Conservation (phyloP, 2,329 filamentous ascomycete genomes). For the Cladosporium halotolerans region DNA sequence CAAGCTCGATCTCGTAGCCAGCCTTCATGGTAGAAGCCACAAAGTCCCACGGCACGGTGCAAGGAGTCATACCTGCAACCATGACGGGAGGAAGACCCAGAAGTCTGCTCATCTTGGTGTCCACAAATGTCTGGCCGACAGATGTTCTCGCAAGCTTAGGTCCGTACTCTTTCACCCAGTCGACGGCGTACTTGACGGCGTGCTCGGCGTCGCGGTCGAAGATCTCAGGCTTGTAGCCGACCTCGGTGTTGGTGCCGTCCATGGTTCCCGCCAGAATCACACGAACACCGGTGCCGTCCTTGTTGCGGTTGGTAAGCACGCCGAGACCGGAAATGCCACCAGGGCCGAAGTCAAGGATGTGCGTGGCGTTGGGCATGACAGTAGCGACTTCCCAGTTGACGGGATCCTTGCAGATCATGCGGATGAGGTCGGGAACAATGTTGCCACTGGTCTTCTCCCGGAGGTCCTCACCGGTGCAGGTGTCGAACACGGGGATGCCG, state of each 20-base stretch:
- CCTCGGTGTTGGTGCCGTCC: constrained; percentile 79
- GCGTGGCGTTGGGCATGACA: constrained; percentile 80
- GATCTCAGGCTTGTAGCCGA: constrained; percentile 96
- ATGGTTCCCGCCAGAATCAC: constrained; percentile 94
- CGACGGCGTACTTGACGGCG: constrained; percentile 86
- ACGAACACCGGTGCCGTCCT: constrained; percentile 94
- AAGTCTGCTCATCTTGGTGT: constrained; percentile 91
- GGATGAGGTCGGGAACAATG: constrained; percentile 77
- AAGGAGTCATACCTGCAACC: constrained; percentile 90
- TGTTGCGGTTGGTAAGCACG: constrained; percentile 95
- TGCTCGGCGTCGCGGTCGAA: constrained; percentile 95
- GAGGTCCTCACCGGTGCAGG: constrained; percentile 80
- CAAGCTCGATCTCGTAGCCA: constrained; percentile 89
- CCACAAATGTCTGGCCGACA: constrained; percentile 80
- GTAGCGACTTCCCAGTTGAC: constrained; percentile 97
- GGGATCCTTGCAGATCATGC: constrained; percentile 88
- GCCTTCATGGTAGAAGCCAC: constrained; percentile 89
- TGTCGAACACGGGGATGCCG: constrained; percentile 83
- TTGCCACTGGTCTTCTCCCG: constrained; percentile 60
- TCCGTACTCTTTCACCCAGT: constrained; percentile 97
- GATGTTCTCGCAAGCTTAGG: constrained; percentile 89
- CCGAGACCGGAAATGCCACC: constrained; percentile 95
- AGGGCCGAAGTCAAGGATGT: constrained; percentile 93
- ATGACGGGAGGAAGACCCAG: constrained; percentile 80
- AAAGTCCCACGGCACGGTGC: constrained; percentile 85